Evolutionary conservation across 2,329 filamentous ascomycete species (phyloP).

Genomic region (Endocalyx cinctus): DNA sequence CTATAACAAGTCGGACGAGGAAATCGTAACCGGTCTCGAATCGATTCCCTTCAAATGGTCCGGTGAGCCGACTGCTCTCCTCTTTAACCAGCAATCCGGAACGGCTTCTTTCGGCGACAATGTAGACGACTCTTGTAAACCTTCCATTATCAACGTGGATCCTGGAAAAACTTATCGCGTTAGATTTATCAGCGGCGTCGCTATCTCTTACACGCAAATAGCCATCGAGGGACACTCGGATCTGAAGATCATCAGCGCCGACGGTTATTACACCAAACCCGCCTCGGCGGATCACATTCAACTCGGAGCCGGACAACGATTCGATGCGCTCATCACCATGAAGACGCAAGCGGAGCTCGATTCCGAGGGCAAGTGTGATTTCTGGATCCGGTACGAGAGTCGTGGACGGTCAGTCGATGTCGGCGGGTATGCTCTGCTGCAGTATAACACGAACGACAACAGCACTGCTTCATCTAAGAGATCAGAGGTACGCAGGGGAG

Average conservation of each 20-base stretch:
- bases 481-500: neutral
- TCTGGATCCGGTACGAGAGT: conserved; percentile 44
- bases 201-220: conserved; percentile 48
- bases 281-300: conserved; percentile 46
- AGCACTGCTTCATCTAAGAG: conserved; percentile 4
- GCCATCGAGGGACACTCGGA: conserved; percentile 53
- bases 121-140: conserved; percentile 32
- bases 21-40: conserved; percentile 45
- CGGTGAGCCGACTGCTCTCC: conserved; percentile 52
- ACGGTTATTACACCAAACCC: conserved; percentile 50
- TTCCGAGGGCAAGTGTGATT: conserved; percentile 30
- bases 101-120: conserved; percentile 31
- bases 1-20: conserved; percentile 48
- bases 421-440: conserved; percentile 44
- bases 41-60: conserved; percentile 50
- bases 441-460: conserved; percentile 30
- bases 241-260: conserved; percentile 56
- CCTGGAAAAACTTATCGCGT: conserved; percentile 58
- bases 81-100: conserved; percentile 53
- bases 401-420: conserved; percentile 42
- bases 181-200: conserved; percentile 53
- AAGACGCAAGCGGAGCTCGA: conserved; percentile 43
- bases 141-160: conserved; percentile 52
- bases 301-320: conserved; percentile 55
- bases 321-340: conserved; percentile 49